phyloP scores from a whole-genome alignment of 768 basidiomycete genomes.

The Leccinellum luteum region DNA sequence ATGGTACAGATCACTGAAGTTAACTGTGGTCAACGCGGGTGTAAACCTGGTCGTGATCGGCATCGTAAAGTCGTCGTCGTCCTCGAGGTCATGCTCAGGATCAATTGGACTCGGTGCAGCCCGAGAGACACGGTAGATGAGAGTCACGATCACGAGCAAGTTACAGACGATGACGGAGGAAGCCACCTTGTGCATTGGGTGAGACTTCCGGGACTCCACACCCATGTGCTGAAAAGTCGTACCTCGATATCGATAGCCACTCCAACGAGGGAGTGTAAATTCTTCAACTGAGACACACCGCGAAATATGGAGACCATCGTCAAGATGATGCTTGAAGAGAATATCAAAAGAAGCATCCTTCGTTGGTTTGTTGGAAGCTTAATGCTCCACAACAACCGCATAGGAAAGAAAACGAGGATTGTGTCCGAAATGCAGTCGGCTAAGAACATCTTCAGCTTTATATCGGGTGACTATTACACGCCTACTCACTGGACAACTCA shows the following conservation, averaged over 20 bases:
- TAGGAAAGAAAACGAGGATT: constrained; percentile 13
- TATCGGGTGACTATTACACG: neutral
- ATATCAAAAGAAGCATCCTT: constrained; percentile 11
- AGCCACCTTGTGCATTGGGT: constrained; percentile 11
- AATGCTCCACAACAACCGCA: constrained; percentile 9
- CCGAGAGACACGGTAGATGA: constrained; percentile 14
- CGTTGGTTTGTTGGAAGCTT: constrained; percentile 14
- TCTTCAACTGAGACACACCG: constrained; percentile 10
- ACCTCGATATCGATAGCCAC: constrained; percentile 17
- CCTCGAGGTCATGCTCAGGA: constrained; percentile 2
- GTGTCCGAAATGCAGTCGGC: constrained; percentile 23
- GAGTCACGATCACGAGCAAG: constrained; percentile 19
- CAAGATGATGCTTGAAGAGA: constrained; percentile 12
- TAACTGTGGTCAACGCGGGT: constrained; percentile 13
- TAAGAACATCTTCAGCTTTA: constrained; percentile 3
- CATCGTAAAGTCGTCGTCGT: constrained; percentile 10
- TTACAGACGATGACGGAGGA: constrained; percentile 19
- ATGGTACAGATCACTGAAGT: neutral
- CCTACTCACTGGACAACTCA: constrained; percentile 16
- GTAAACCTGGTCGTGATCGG: neutral
- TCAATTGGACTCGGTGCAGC: neutral
- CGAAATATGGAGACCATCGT: constrained; percentile 13
- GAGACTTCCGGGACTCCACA: neutral
- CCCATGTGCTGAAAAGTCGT: neutral
- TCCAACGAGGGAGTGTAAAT: constrained; percentile 2